A percentile compares a stretch with the other conserved stretches of the same genome.
Evolutionary conservation across 805 yeast species (phyloP).

Genomic region (Candida ortonii): DNA sequence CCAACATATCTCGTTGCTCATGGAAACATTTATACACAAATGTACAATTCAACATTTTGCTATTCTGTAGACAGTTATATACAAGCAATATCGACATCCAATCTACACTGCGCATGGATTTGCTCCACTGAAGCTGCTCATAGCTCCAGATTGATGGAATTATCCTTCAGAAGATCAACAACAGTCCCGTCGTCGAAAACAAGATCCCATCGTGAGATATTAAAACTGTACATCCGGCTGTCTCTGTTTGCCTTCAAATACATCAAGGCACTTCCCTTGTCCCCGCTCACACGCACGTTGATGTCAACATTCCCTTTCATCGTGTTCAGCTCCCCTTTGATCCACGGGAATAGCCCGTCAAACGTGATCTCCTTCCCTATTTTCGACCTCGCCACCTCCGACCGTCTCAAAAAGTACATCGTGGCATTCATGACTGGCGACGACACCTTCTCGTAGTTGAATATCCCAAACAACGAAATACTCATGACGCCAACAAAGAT

Average conservation of each 20-base stretch:
- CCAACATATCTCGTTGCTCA: too few species aligned
- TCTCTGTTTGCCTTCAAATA: constrained; percentile 72
- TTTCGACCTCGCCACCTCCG: constrained; percentile 54
- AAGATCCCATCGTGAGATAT: constrained; percentile 62
- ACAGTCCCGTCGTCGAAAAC: constrained; percentile 41
- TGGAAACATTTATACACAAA: too few species aligned
- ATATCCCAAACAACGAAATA: constrained; percentile 58
- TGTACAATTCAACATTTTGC: too few species aligned
- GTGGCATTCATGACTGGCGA: constrained; percentile 89
- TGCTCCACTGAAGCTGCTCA: constrained; percentile 13
- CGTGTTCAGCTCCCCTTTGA: constrained; percentile 78
- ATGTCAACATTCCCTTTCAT: constrained; percentile 80
- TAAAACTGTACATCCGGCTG: constrained; percentile 53
- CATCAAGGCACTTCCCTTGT: constrained; percentile 48
- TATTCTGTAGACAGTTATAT: too few species aligned
- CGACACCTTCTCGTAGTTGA: constrained; percentile 89
- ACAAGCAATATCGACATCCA: constrained; percentile 3
- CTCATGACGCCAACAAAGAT: constrained; percentile 54
- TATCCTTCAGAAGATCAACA: constrained; percentile 51
- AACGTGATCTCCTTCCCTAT: constrained; percentile 78
- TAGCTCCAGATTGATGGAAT: constrained; percentile 29
- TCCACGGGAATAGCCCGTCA: constrained; percentile 81
- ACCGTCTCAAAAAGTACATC: constrained; percentile 78
- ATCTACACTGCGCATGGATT: neutral
- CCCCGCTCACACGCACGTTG: constrained; percentile 67